A percentile compares a stretch with the other conserved stretches of the same genome.
Conservation (phyloP, 169 alveolate genomes). For the Cryptosporidium ryanae region DNA sequence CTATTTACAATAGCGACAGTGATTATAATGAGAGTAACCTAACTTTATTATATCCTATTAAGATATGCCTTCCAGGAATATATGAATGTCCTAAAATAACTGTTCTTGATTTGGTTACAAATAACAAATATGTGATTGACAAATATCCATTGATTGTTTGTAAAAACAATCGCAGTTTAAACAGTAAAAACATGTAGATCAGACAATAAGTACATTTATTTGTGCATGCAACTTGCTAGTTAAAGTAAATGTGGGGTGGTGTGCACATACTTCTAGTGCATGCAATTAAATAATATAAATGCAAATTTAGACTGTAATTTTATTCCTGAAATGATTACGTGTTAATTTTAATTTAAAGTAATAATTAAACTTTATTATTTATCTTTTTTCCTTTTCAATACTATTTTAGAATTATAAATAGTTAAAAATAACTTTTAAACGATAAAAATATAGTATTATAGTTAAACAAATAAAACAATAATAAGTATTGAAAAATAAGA, state of each 20-base stretch:
- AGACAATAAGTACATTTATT: neutral
- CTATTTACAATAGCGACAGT: neutral
- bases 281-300: slow-evolving; percentile 30
- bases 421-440: too few relatives aligned
- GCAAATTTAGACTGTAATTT: slow-evolving; percentile 6
- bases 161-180: slow-evolving; percentile 15
- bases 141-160: slow-evolving; percentile 51
- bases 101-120: slow-evolving; percentile 33
- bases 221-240: neutral
- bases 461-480: too few relatives aligned
- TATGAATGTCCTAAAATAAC: slow-evolving; percentile 60
- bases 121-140: slow-evolving; percentile 16
- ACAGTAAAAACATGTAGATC: neutral
- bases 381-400: too few relatives aligned
- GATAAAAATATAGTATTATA: too few relatives aligned
- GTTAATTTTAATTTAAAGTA: slow-evolving; percentile 7
- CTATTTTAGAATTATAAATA: too few relatives aligned
- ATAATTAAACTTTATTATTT: too few relatives aligned
- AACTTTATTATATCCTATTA: slow-evolving; percentile 51
- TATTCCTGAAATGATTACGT: neutral
- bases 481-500: neutral
- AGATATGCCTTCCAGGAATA: slow-evolving; percentile 68
- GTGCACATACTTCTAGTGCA: slow-evolving; percentile 19
- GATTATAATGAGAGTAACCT: neutral
- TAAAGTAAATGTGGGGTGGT: slow-evolving; percentile 7